Percentiles rank a stretch among this genome's conserved stretches.
Evolutionary conservation across 2,329 filamentous ascomycete genomes (phyloP).

Genomic region (Trichothecium sympodiale): DNA sequence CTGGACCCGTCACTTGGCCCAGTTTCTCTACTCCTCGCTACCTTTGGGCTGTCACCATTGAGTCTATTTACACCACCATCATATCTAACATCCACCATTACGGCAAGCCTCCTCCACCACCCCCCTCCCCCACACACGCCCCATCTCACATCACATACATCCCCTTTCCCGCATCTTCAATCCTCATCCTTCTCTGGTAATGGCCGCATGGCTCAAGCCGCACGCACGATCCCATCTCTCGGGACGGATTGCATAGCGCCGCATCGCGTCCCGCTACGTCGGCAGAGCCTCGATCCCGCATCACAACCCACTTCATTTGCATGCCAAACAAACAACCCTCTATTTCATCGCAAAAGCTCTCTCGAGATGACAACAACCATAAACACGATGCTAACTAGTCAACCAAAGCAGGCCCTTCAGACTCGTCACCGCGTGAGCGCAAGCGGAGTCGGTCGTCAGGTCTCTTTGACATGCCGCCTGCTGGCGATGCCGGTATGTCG

Average conservation of each 20-base stretch:
- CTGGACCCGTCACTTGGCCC: neutral
- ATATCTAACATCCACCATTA: neutral
- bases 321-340: too few species aligned
- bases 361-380: neutral
- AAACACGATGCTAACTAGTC: constrained; percentile 14
- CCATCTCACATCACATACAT: neutral
- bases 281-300: constrained; percentile 1
- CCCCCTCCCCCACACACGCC: constrained; percentile 5
- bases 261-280: constrained; percentile 1
- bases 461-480: constrained; percentile 36
- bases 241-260: constrained; percentile 3
- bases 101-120: constrained; percentile 2
- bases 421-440: constrained; percentile 51
- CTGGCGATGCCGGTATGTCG: constrained; percentile 66
- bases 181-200: neutral
- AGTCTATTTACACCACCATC: neutral
- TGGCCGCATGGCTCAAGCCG: too few species aligned
- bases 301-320: constrained; percentile 1
- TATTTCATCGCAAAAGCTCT: too few species aligned
- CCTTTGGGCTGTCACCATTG: too few species aligned
- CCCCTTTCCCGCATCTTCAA: neutral
- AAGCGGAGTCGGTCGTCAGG: constrained; percentile 75
- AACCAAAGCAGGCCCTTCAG: constrained; percentile 31
- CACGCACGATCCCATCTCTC: too few species aligned
- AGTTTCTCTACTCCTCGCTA: constrained; percentile 7